These are phyloP conservation scores for Monosporozyma yasuniensis DNA, from an alignment of 805 yeast species.

Conservation along the genomic window DNA sequence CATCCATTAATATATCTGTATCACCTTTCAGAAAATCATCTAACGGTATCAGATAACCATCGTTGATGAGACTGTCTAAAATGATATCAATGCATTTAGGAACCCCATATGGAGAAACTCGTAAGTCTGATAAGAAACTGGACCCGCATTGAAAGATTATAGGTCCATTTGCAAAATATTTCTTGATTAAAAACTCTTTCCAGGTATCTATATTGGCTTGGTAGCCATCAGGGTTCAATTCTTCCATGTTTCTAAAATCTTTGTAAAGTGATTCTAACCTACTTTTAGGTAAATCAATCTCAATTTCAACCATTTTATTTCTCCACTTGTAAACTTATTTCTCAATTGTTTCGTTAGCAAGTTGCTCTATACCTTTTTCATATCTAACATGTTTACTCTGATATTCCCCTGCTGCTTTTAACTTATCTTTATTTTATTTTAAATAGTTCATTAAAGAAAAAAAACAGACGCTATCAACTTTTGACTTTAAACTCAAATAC, in stretches of 20 bases:
- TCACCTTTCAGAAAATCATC: conserved; percentile 16
- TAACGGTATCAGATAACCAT: conserved; percentile 24
- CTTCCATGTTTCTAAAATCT: conserved; percentile 31
- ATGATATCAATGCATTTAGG: conserved; percentile 33
- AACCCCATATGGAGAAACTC: conserved; percentile 24
- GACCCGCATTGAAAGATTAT: conserved; percentile 25
- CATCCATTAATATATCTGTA: conserved; percentile 1
- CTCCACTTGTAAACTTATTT: neutral
- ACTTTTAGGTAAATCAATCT: conserved; percentile 23
- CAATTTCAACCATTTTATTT: neutral
- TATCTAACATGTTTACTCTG: no score
- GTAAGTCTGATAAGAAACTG: conserved; percentile 21
- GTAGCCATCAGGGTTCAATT: conserved; percentile 35
- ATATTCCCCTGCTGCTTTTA: neutral
- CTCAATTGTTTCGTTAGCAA: neutral
- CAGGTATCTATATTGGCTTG: conserved; percentile 34
- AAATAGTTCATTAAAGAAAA: neutral
- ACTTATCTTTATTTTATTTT: neutral
- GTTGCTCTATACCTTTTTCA: neutral
- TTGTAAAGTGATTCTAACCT: conserved; percentile 33
- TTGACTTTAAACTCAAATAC: neutral
- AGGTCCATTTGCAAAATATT: conserved; percentile 6
- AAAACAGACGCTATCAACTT: neutral
- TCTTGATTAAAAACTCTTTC: conserved; percentile 23
- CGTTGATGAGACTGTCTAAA: conserved; percentile 26